Evolutionary conservation across 1,284 basidiomycete species (phyloP), one percentile per base, ranked within the genome.

Genomic region (Fomitiporia mediterranea): DNA sequence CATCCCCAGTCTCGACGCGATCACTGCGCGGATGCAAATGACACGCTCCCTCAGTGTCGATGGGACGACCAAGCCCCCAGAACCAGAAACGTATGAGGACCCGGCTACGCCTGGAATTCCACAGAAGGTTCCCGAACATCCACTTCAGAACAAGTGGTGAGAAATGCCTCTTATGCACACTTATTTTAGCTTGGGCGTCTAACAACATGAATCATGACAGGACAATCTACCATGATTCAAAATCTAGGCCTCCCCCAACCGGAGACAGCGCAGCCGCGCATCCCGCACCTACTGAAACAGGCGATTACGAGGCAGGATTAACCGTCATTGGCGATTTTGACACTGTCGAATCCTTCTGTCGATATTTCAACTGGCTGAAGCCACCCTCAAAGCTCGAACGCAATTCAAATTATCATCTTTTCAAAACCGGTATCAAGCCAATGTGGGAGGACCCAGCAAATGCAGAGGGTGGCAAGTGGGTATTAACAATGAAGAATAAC

Each of bases 401-500:
- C 63, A 91, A 92, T 70, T 87, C 88, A 37, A 96, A 94, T 72
- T 96, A 96, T 67, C 94, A 97, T 68, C 75, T 97, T 55, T 98
- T 98, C 83, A 97, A 97, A 72, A 78, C 83, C 27, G 88, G 88
- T 34, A 90, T 90, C 73, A 93, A 91, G 67, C 89, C 93, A 39
- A 95, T 96, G 91, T 97, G 94, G 94, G 94, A 97, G 72, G 94
- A 97, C 68, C 83, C 84, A 23, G 89, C 92, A 47, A 98, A 98
- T 68, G 87, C 89, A 7, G 79, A 86, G 49, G 94, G 94, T 23
- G 94, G 94, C 35, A 95, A 95, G 72, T 98, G 94, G 94, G 90
- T 93, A 17, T 72, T 97, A 52, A 93, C 94, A 62, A 90, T 97
- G 83, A 89, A 88, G 70, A 84, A 86, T 59, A 90, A 89, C 64